These are phyloP conservation scores for Scolecobasidium constrictum DNA, from an alignment of 2,329 filamentous ascomycete genomes.

Conservation along the genomic window DNA sequence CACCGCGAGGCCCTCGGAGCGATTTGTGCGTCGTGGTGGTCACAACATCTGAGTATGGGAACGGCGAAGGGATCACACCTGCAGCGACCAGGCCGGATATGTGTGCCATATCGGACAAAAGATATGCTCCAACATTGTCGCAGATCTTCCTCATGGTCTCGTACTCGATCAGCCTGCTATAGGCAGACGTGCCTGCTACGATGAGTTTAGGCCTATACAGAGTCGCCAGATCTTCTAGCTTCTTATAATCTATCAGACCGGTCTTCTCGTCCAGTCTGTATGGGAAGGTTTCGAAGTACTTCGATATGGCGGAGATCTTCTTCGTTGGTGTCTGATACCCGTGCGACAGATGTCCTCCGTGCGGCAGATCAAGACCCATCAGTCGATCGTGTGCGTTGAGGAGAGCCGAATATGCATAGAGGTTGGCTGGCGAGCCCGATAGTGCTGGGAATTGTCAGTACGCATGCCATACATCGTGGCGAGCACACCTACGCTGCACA, in stretches of 20 bases:
- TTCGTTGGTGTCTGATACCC: conserved; percentile 86
- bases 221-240: conserved; percentile 76
- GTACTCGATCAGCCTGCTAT: conserved; percentile 97
- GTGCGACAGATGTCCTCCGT: conserved; percentile 91
- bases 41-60: conserved; percentile 86
- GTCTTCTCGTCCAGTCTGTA: conserved; percentile 86
- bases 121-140: conserved; percentile 85
- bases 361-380: conserved; percentile 93
- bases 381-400: conserved; percentile 88
- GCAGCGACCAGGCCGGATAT: conserved; percentile 94
- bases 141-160: conserved; percentile 91
- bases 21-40: conserved; percentile 99
- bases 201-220: conserved; percentile 95
- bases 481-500: conserved; percentile 59
- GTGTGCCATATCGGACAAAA: conserved; percentile 96
- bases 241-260: conserved; percentile 94
- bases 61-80: conserved; percentile 86
- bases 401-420: conserved; percentile 84
- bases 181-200: conserved; percentile 92
- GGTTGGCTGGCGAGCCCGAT: conserved; percentile 65
- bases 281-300: conserved; percentile 98
- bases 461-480: not conserved
- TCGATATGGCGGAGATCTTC: conserved; percentile 87
- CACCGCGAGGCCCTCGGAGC: conserved; percentile 88
- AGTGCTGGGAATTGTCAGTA: conserved; percentile 43